Percentiles rank a stretch among this genome's conserved stretches.
Evolutionary conservation across 805 yeast genomes (phyloP).

Genomic region (Zygosaccharomyces bailii): DNA sequence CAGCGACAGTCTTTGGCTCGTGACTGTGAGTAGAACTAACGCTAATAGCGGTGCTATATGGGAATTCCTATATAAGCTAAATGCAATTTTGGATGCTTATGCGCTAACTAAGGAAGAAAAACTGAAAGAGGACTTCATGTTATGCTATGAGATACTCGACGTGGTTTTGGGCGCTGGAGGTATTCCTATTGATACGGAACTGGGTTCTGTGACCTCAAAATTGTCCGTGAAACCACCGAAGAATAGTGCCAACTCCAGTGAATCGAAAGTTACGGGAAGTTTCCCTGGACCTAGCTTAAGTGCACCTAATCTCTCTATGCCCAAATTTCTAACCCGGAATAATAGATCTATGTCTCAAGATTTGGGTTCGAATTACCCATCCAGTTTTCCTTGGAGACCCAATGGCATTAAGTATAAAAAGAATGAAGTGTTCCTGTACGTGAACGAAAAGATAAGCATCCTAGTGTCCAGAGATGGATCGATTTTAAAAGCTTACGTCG

Average conservation of each 20-base stretch:
- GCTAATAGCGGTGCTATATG: constrained; percentile 77
- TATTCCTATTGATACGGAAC: constrained; percentile 28
- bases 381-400: constrained; percentile 64
- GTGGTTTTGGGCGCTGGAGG: constrained; percentile 47
- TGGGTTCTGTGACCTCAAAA: constrained; percentile 24
- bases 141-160: constrained; percentile 73
- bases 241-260: constrained; percentile 9
- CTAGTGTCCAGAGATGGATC: constrained; percentile 64
- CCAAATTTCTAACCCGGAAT: constrained; percentile 22
- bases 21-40: constrained; percentile 86
- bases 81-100: constrained; percentile 48
- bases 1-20: constrained; percentile 61
- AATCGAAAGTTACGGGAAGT: constrained; percentile 2
- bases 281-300: constrained; percentile 6
- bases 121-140: constrained; percentile 61
- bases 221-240: constrained; percentile 27
- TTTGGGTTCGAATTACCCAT: constrained; percentile 26
- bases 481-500: constrained; percentile 65
- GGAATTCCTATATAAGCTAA: constrained; percentile 70
- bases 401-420: constrained; percentile 70
- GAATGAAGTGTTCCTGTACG: constrained; percentile 75
- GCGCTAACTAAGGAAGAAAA: constrained; percentile 41
- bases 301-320: constrained; percentile 15
- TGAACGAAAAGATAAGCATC: constrained; percentile 70
- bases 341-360: constrained; percentile 19